Evolutionary conservation across 768 basidiomycete species (phyloP), one percentile per base, ranked within the genome.

Genomic region (Rhodotorula babjevae): DNA sequence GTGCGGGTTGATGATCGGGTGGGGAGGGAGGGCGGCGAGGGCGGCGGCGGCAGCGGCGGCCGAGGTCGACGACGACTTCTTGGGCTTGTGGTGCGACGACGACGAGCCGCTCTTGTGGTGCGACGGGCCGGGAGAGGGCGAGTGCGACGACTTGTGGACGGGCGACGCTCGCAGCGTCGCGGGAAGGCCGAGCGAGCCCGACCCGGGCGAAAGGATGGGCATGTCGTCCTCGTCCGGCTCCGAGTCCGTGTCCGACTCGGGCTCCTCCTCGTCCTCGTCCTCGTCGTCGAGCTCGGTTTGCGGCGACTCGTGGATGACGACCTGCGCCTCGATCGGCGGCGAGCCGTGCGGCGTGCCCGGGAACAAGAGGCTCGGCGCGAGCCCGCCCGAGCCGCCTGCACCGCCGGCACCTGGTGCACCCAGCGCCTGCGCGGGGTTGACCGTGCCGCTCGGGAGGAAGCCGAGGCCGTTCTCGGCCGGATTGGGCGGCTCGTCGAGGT

Each of bases 321-420:
- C n/a, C 19, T 29, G 27, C 63, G n/a, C 25, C 2, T 29, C 53
- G 14, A 14, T 27, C n/a, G 42, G 8, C 16, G 31, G 44, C 44
- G 56, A 29, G n/a, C n/a, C 33, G 36, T n/a, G 3, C 11, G 31
- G 33, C 27, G 47, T 31, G n/a, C 46, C 29, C 27, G 75, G 67
- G 73, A 88, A 88, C 2, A 90, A 81, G 61, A 90, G 82, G 0
- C 88, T 87, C 25, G 89, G 89, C 18, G 87, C 87, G 25, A 90
- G 85, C 75, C 88, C 88, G 33, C 82, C 82, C 44, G n/a, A 55
- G 1, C 53, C 53, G 53, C 53, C 36, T 9, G 5, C 36, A 36
- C 36, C 36, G 36, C 36, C 9, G 36, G 5, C n/a, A 1, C 1
- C 49, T 21, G 49, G 49, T 25, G 36, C 44, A n/a, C 59, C 65